Base-by-base conservation (phyloP, 768 basidiomycete genomes). In the Pleurotus sapidus region DNA sequence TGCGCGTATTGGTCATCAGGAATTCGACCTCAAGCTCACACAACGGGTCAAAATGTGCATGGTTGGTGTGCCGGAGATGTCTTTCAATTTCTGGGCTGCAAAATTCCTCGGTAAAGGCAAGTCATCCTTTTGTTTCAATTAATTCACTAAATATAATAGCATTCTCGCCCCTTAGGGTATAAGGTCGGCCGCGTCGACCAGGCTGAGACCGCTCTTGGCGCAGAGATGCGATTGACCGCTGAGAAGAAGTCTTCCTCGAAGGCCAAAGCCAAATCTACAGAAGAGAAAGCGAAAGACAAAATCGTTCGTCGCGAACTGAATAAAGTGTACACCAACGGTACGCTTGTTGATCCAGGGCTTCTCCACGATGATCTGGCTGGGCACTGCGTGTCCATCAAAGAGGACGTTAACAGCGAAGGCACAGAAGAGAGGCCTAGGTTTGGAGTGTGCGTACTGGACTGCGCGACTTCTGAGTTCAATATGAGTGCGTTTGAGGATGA, bases 11-110 rank as follows among this genome's bases (percentile, higher is more conserved):
- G 97, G 97, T 1, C 94, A 98, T 69, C 88, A 87, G 64, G 87
- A 95, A 56, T 99, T 99, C 67, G 97, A 98, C 64, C 75, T 99
- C 57, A 98, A 99, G 66, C 78, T 93, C 37, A 93, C 91, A 0
- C 80, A 88, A 56, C 77, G 97, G 59, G 97, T 98, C 46, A 98
- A 98, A 72, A 99, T 99, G 97, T 94, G 88, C 59, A 99, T 99
- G 96, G 96, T 92, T 40, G 40, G 79, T 63, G 6, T 38, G 9
- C 97, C 97, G 0, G 97, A 98, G 67, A 86, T 83, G 73, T 86
- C 87, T 2, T 95, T 99, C 73, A 93, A 95, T 65, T 89, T 90
- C 65, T 95, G 91, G 92, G 90, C 90, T 15, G 89, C 91, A 86
- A 93, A 93, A 75, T 93, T 93, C 63, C 81, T 93, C 24, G 91